Conservation (phyloP, 2,329 filamentous ascomycete species). For the Pseudogymnoascus sp. region DNA sequence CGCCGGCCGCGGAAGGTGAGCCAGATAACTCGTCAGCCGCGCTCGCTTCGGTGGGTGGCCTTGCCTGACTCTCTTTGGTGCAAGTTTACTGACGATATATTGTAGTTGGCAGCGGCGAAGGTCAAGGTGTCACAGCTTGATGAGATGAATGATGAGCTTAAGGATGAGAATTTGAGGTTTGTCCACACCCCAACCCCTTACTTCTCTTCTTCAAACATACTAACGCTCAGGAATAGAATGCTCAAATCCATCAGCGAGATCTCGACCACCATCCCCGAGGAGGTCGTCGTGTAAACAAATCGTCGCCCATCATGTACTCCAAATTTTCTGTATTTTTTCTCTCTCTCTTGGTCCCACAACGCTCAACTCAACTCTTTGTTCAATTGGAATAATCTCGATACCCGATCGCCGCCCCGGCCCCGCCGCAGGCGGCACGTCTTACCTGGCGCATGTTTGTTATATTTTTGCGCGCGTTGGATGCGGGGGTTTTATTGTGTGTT, state of each 20-base stretch:
- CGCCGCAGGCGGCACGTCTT: background rate
- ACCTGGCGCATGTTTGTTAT: background rate
- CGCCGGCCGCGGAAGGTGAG: conserved; percentile 48
- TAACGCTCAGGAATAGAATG: conserved; percentile 24
- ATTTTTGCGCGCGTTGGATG: background rate
- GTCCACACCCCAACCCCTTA: conserved; percentile 10
- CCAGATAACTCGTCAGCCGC: conserved; percentile 58
- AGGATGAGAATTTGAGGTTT: conserved; percentile 44
- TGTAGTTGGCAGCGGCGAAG: conserved; percentile 29
- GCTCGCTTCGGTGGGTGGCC: conserved; percentile 56
- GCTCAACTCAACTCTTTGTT: conserved; percentile 13
- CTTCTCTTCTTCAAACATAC: background rate
- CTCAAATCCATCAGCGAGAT: conserved; percentile 31
- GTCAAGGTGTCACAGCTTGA: conserved; percentile 33
- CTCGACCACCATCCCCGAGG: conserved; percentile 6
- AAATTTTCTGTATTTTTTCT: conserved; percentile 5
- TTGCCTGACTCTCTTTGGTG: conserved; percentile 10
- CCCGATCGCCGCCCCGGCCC: background rate
- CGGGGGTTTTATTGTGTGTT: background rate
- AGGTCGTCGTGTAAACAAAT: background rate
- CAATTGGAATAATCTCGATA: conserved; percentile 1
- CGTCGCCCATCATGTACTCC: background rate
- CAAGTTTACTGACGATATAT: conserved; percentile 16
- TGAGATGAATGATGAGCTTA: conserved; percentile 49
- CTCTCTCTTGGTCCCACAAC: conserved; percentile 13